Evolutionary conservation across 2,329 filamentous ascomycete species (phyloP).

Genomic region (Pseudogymnoascus sp.): DNA sequence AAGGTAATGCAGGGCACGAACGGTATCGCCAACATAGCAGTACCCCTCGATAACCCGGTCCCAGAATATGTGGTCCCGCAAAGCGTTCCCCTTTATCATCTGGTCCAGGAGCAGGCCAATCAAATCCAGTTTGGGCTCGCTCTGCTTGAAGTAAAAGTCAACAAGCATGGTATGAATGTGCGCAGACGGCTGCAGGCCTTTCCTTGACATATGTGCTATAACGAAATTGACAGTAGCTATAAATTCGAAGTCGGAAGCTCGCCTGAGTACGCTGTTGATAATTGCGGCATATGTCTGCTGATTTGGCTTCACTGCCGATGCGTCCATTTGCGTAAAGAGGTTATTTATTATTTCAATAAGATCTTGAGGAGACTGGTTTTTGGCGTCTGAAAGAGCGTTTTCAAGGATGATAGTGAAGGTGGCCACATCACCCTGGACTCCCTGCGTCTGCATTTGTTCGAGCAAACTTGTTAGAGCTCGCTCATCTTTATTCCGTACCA

Average conservation of each 20-base stretch:
- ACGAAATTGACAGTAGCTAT: slow-evolving; percentile 49
- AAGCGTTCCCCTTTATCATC: slow-evolving; percentile 30
- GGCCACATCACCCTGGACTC: slow-evolving; percentile 53
- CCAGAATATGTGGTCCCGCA: slow-evolving; percentile 55
- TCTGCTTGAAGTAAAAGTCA: slow-evolving; percentile 55
- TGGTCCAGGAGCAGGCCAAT: slow-evolving; percentile 53
- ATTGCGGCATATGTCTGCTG: slow-evolving; percentile 61
- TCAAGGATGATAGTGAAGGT: slow-evolving; percentile 71
- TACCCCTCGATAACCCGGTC: slow-evolving; percentile 65
- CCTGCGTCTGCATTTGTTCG: slow-evolving; percentile 48
- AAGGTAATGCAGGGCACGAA: slow-evolving; percentile 44
- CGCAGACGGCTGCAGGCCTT: slow-evolving; percentile 46
- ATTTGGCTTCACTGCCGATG: slow-evolving; percentile 51
- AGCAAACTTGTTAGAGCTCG: slow-evolving; percentile 48
- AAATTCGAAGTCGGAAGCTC: slow-evolving; percentile 34
- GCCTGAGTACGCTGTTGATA: slow-evolving; percentile 53
- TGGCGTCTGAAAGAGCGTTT: slow-evolving; percentile 41
- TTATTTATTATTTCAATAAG: slow-evolving; percentile 45
- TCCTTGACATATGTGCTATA: slow-evolving; percentile 52
- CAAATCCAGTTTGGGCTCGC: slow-evolving; percentile 51
- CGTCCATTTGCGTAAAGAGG: slow-evolving; percentile 52
- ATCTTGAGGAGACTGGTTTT: slow-evolving; percentile 36
- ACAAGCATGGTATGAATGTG: slow-evolving; percentile 71
- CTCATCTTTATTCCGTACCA: slow-evolving; percentile 43
- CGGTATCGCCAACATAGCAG: slow-evolving; percentile 44